phyloP scores from a whole-genome alignment of 768 basidiomycete species.

The Sutorius australiensis region DNA sequence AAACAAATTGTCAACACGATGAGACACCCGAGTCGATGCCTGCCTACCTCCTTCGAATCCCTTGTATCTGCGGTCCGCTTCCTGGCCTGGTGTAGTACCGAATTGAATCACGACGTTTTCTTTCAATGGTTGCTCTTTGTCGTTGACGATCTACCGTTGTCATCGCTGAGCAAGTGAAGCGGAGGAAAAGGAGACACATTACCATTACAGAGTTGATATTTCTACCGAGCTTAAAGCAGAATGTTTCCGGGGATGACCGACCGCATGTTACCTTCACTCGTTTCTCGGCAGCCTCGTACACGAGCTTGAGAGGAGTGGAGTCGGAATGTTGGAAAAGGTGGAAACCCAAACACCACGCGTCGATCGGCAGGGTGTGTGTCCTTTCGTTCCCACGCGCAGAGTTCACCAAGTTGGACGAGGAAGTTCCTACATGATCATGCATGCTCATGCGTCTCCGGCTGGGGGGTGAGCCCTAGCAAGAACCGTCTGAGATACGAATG shows the following conservation, averaged over 20 bases:
- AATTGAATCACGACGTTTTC: constrained; percentile 24
- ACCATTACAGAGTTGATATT: constrained; percentile 15
- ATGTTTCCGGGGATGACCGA: constrained; percentile 7
- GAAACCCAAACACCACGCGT: constrained; percentile 28
- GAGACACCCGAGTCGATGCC: not conserved
- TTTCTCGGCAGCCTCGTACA: constrained; percentile 7
- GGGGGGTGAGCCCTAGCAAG: constrained; percentile 2
- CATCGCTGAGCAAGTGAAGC: not conserved
- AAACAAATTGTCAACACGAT: not conserved
- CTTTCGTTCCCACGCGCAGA: constrained; percentile 11
- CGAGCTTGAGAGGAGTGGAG: constrained; percentile 10
- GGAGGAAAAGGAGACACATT: not conserved
- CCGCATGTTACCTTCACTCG: constrained; percentile 10
- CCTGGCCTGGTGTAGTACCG: not conserved
- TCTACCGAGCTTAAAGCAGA: constrained; percentile 19
- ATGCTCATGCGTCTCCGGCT: not conserved
- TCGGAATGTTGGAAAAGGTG: constrained; percentile 14
- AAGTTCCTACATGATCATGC: constrained; percentile 26
- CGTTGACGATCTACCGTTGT: constrained; percentile 25
- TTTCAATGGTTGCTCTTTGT: constrained; percentile 5
- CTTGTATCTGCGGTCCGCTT: constrained; percentile 6
- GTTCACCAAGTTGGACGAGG: constrained; percentile 26
- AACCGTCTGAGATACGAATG: constrained; percentile 3
- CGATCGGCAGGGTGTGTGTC: constrained; percentile 15
- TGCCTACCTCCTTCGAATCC: constrained; percentile 28